Base-by-base conservation (phyloP, 2,329 filamentous ascomycete species). In the Lachnellula hyalina region DNA sequence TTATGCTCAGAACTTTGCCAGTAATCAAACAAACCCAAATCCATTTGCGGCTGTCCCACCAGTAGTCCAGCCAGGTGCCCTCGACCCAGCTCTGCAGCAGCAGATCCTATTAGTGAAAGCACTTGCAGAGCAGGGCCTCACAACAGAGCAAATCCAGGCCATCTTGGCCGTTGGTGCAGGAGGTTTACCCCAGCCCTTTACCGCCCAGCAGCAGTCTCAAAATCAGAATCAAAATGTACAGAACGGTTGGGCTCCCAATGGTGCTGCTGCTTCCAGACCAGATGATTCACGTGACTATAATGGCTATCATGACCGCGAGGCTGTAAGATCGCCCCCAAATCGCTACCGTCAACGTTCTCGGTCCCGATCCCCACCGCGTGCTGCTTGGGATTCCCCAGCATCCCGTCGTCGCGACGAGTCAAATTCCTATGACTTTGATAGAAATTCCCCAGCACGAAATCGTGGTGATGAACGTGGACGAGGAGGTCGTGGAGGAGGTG, bases 331-430 rank as follows among this genome's bases (percentile, higher is more conserved):
- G 35, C 86, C 87, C 32, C 85, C 77, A 68, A 60, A 60, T 49
- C 66, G 64, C 25, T 77, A 77, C 64, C 76, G 76, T 56, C 80
- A 80, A 64, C 83, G 88, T 55, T 90, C 87, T 56, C 83, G 91
- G 51, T 93, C 89, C 34, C 84, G 89, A 40, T 96, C 91, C 61
- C 89, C 91, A 49, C 85, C 86, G 55, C 86, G 84, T 67, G 83
- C 84, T 63, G 77, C 80, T 58, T 83, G 83, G 57, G 79, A 77
- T 62, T 78, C 80, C 64, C 74, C 75, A 68, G 76, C 82, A 46
- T 57, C 63, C 49, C 66, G 66, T 52, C 67, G 64, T 59, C 65
- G 63, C 56, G 63, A 67, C 65, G 90, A 89, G 64, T 48, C 44
- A 25, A 46, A 47, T 14, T 52, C 85, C 6, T 87, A 86, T 72